phyloP scores from a whole-genome alignment of 1,284 basidiomycete species.

The Clitocybe nebularis region DNA sequence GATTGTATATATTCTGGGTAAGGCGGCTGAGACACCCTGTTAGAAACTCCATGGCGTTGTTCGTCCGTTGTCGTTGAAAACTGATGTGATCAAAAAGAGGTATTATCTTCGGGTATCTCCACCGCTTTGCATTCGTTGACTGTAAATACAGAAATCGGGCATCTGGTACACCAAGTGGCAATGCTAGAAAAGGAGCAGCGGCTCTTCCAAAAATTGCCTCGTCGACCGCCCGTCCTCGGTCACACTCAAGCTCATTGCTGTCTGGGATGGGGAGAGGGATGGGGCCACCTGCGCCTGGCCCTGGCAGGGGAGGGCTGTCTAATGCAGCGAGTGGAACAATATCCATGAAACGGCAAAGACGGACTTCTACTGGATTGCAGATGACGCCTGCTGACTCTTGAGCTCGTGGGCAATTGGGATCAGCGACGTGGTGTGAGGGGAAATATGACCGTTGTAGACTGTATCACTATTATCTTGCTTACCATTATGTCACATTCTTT shows the following conservation, averaged over 20 bases:
- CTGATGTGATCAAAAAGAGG: slow-evolving; percentile 98
- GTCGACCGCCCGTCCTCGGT: slow-evolving; percentile 60
- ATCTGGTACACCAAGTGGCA: slow-evolving; percentile 62
- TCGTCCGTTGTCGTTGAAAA: slow-evolving; percentile 90
- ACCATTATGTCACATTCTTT: slow-evolving; percentile 12
- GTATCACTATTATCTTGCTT: slow-evolving; percentile 15
- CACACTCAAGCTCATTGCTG: slow-evolving; percentile 56
- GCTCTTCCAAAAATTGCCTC: slow-evolving; percentile 69
- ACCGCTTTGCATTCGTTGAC: slow-evolving; percentile 10
- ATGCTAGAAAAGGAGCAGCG: slow-evolving; percentile 56
- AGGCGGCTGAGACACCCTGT: too few relatives aligned
- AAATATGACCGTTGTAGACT: slow-evolving; percentile 17
- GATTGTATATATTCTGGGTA: too few relatives aligned
- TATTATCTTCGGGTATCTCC: slow-evolving; percentile 28
- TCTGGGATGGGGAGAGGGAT: slow-evolving; percentile 39
- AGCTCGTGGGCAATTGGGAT: slow-evolving; percentile 3
- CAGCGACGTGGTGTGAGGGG: too few relatives aligned
- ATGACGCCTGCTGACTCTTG: slow-evolving; percentile 24
- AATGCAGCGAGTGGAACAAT: slow-evolving; percentile 32
- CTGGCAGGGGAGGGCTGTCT: slow-evolving; percentile 17
- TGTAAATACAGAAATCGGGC: slow-evolving; percentile 61
- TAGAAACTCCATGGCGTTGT: slow-evolving; percentile 93
- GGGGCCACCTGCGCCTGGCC: slow-evolving; percentile 22
- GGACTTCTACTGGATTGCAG: slow-evolving; percentile 58
- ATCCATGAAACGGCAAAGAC: slow-evolving; percentile 75